Evolutionary conservation across 331 rosid genomes (phyloP), one percentile per base, ranked within the genome.

Genomic region (Arachis monticola): DNA sequence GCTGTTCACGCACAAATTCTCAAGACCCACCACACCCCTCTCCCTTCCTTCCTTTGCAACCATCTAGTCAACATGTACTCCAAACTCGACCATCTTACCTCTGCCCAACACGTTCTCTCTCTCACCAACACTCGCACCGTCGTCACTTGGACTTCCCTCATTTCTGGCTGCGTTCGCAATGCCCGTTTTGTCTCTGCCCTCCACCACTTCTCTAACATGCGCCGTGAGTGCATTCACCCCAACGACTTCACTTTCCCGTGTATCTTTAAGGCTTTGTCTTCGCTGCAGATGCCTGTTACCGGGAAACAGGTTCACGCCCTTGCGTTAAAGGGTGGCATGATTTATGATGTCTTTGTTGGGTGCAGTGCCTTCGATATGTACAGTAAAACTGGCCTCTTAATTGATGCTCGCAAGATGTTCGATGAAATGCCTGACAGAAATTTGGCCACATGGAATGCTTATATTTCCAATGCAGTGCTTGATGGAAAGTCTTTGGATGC

Each of bases 221-320:
- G 77, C 46, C 86, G 82, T 4, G 87, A 87, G 38, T 52, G 32
- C 10, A 57, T 93, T 78, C 83, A 41, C 30, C 93, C 98, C 42
- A 93, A 93, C 46, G 97, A 93, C 83, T 93, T 93, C 84, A 91
- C 98, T 2, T 91, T 86, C 62, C 97, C 97, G 6, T 89, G 96
- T 72, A 79, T 68, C 38, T 85, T 93, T 73, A 93, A 93, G 77
- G 97, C 97, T 75, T 82, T 88, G 0, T 80, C 81, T 17, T 70
- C 80, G 1, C 82, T 93, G 73, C 84, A 83, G 35, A 75, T 81
- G 84, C 82, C 86, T 7, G 1, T 67, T 30, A 70, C 84, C 22
- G 93, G 98, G 6, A 87, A 81, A 79, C 96, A 93, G 77, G 51
- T 87, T 6, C 97, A 91, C 6, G 88, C 92, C 12, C 83, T 89